Evolutionary conservation across 768 basidiomycete genomes (phyloP), one percentile per base, ranked within the genome.

Genomic region (Auriculariales sp.): DNA sequence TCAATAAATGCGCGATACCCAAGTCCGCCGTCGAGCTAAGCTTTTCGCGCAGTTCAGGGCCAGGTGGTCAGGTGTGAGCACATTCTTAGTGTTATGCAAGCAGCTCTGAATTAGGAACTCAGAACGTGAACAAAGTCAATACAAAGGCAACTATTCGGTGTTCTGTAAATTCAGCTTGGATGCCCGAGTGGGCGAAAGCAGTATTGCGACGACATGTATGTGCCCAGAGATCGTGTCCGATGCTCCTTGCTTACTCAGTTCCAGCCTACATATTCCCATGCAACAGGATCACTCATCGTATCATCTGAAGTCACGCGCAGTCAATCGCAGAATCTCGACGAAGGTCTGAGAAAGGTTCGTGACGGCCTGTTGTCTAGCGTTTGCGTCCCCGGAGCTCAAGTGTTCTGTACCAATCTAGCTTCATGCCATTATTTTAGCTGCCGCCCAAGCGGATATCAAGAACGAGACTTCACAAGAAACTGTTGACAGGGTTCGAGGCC

Each of bases 111-210:
- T 27, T 15, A 28, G 15, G 29, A 15, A n/a, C 24, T 12, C 56
- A 89, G 84, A 86, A 90, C 55, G 87, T 90, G 32, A 90, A 90
- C 59, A 90, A 88, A 65, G 74, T 89, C n/a, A 88, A 85, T 52
- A 89, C 87, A 12, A 89, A 89, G 60, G 83, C 75, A 0, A 80
- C 77, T 0, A 56, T 82, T 14, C 70, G 81, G 34, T 84, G 81
- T 56, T 61, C 70, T 4, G 46, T 85, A 7, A 66, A 78, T 47
- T 66, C 72, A 1, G 48, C 63, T 1, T 87, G 84, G 84, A 79
- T 88, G 46, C 85, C 86, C 5, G 48, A 54, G 2, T 88, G 85
- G 86, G 75, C 80, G 3, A 64, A 60, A 28, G 64, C 71, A 5
- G 60, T 58, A 28, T 54, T 87, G 19, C 68, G 66, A 55, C 59